Percentiles rank a stretch among this genome's conserved stretches.
These are phyloP conservation scores for Onygenales sp. DNA, from an alignment of 2,329 filamentous ascomycete genomes.

Conservation along the genomic window DNA sequence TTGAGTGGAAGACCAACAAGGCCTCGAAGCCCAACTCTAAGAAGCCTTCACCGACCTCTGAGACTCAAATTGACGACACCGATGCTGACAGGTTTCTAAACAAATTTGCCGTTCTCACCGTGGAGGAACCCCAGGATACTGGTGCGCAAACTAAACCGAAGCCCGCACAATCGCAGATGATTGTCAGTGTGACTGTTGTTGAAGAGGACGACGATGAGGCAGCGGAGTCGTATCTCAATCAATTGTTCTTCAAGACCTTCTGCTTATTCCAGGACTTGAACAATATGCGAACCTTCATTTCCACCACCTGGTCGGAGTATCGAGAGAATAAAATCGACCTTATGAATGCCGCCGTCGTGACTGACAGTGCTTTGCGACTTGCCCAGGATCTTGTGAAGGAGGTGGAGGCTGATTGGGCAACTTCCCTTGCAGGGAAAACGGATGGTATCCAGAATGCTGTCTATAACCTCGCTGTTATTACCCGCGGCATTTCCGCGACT, in stretches of 20 bases:
- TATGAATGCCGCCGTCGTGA: conserved; percentile 16
- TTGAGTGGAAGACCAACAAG: conserved; percentile 14
- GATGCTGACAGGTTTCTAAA: conserved; percentile 12
- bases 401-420: conserved; percentile 7
- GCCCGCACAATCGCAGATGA: conserved; percentile 6
- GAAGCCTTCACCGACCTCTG: background rate
- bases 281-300: conserved; percentile 12
- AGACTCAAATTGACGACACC: background rate
- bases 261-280: conserved; percentile 15
- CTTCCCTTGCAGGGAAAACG: conserved; percentile 7
- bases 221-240: conserved; percentile 11
- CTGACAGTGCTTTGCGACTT: conserved; percentile 19
- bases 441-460: conserved; percentile 6
- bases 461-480: conserved; percentile 3
- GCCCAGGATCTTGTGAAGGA: conserved; percentile 8
- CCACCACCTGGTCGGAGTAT: conserved; percentile 16
- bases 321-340: conserved; percentile 12
- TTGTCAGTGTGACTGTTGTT: conserved; percentile 19
- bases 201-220: conserved; percentile 23
- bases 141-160: conserved; percentile 19
- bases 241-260: conserved; percentile 4
- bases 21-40: background rate
- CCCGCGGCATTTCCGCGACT: no score
- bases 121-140: conserved; percentile 32
- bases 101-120: conserved; percentile 25